Evolutionary conservation across 2,329 filamentous ascomycete genomes (phyloP), one percentile per base, ranked within the genome.

Genomic region (Taxawa tesnikishii): DNA sequence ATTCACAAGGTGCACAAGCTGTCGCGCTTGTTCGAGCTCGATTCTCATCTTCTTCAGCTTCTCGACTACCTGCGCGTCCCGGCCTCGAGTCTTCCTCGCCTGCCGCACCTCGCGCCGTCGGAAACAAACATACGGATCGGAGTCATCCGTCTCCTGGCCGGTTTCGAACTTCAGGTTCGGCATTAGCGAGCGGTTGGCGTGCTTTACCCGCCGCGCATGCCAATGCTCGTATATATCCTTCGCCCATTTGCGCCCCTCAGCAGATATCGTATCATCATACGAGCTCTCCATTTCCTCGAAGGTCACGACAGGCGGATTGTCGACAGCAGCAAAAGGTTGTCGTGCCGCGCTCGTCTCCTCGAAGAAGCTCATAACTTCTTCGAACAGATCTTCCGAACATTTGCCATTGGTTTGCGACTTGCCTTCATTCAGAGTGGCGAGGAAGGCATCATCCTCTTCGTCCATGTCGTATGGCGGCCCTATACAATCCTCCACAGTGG

Each of bases 41-140:
- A 79, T 79, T 34, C 90, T 78, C 49, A 98, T 64, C 54, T 83
- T 83, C 64, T 90, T 90, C 44, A 98, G 70, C 57, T 94, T 94
- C 54, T 98, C 90, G 33, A 82, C 83, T 47, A 88, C 84, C 58
- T 94, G 88, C 21, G 83, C 83, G 63, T 98, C 90, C 50, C 90
- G 77, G 45, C 83, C 84, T 50, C 90, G 74, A 23, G 90, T 98
- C 63, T 96, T 98, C 47, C 90, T 81, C 30, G 85, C 88, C 55
- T 93, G 84, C 36, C 90, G 79, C 28, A 93, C 83, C 59, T 98
- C 90, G 42, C 90, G 82, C 46, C 90, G 77, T 53, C 90, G 76
- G 72, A 98, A 98, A 60, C 90, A 98, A 49, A 98, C 87, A 60
- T 94, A 98, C 29, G 90, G 90, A 59, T 98, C 90, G 47, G 83